A percentile compares a stretch with the other conserved stretches of the same genome.
Evolutionary conservation across 2,329 filamentous ascomycete species (phyloP).

Genomic region (Microthyrium microscopicum): DNA sequence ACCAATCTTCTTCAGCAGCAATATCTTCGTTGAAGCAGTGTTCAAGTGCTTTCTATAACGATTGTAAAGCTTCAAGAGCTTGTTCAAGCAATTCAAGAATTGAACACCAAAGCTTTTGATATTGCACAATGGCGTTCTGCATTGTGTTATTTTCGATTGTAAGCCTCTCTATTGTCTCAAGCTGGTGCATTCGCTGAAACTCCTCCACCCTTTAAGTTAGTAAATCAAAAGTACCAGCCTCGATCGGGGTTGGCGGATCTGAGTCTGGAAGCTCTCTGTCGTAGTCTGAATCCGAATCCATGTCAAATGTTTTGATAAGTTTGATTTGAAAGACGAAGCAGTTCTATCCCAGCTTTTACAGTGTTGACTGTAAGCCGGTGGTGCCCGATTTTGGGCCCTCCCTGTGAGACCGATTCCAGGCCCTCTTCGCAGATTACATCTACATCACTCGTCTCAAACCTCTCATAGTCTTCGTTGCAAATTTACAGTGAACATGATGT

Average conservation of each 20-base stretch:
- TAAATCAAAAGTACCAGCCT: slow-evolving; percentile 1
- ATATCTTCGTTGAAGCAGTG: slow-evolving; percentile 1
- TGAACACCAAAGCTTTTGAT: slow-evolving; percentile 4
- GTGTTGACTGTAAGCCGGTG: slow-evolving; percentile 1
- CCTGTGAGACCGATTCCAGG: neutral
- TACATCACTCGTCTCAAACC: slow-evolving; percentile 1
- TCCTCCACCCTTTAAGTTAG: slow-evolving; percentile 1
- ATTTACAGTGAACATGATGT: neutral
- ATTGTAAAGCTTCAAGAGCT: slow-evolving; percentile 1
- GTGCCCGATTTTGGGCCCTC: slow-evolving; percentile 2
- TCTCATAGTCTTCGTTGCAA: neutral
- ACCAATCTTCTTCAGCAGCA: slow-evolving; percentile 1
- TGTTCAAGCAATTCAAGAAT: slow-evolving; percentile 2
- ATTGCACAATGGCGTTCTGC: slow-evolving; percentile 3
- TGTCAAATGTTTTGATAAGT: neutral
- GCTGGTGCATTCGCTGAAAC: slow-evolving; percentile 3
- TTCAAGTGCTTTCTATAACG: neutral
- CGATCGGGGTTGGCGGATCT: neutral
- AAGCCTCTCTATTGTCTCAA: slow-evolving; percentile 3
- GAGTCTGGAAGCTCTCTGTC: slow-evolving; percentile 1
- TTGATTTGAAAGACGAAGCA: neutral
- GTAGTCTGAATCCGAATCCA: slow-evolving; percentile 1
- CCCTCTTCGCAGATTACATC: neutral
- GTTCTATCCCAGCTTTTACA: slow-evolving; percentile 3
- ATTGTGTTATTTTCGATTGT: slow-evolving; percentile 2